Evolutionary conservation across 345 rosid species (phyloP).

Genomic region (Fremontodendron californicum): DNA sequence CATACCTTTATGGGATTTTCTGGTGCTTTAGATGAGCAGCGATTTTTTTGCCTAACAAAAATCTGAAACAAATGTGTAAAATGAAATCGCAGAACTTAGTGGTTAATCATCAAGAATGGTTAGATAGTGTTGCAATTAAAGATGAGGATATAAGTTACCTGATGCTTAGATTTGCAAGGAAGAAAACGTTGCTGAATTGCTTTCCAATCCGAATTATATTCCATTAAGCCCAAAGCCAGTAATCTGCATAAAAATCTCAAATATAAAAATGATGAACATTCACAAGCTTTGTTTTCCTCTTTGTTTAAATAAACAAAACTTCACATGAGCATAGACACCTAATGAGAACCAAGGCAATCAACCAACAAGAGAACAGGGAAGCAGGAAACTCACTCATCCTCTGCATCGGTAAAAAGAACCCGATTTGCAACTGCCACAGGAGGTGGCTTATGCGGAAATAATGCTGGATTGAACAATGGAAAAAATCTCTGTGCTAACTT

Average conservation of each 20-base stretch:
- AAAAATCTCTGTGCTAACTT: slow-evolving; percentile 61
- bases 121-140: background rate
- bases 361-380: slow-evolving; percentile 6
- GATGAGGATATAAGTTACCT: slow-evolving; percentile 43
- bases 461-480: slow-evolving; percentile 57
- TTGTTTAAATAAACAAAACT: slow-evolving; percentile 2
- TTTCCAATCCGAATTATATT: slow-evolving; percentile 91
- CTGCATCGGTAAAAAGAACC: slow-evolving; percentile 87
- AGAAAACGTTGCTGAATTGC: slow-evolving; percentile 88
- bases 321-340: background rate
- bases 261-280: background rate
- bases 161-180: slow-evolving; percentile 95
- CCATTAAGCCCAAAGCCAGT: slow-evolving; percentile 84
- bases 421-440: slow-evolving; percentile 63
- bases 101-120: slow-evolving; percentile 12
- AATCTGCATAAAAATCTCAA: slow-evolving; percentile 44
- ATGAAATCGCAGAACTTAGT: slow-evolving; percentile 1
- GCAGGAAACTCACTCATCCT: slow-evolving; percentile 76
- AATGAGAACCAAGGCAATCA: background rate
- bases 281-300: background rate
- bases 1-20: slow-evolving; percentile 95
- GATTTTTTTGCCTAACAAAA: slow-evolving; percentile 88
- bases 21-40: slow-evolving; percentile 86
- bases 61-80: slow-evolving; percentile 67
- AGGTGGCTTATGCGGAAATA: slow-evolving; percentile 93